phyloP scores from a whole-genome alignment of 495 filamentous ascomycete genomes.

The Penicillium cataractarum region DNA sequence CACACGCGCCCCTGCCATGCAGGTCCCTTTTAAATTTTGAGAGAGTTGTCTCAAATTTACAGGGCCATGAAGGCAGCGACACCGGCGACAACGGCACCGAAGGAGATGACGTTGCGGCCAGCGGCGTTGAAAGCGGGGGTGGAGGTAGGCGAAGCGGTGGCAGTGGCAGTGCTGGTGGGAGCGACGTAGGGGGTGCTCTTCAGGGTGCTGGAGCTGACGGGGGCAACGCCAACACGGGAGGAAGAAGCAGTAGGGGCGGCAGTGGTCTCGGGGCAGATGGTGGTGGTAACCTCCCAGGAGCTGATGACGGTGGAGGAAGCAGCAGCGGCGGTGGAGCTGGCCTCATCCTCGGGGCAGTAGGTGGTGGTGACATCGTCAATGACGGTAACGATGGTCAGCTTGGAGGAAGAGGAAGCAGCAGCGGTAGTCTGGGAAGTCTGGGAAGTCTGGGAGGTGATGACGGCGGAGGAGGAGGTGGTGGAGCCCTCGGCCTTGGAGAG shows the following conservation, averaged over 20 bases:
- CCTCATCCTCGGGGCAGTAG: constrained; percentile 26
- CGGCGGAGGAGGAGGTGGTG: constrained; percentile 31
- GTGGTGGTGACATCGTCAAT: constrained; percentile 26
- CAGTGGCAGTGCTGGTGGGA: constrained; percentile 32
- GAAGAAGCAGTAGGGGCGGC: constrained; percentile 13
- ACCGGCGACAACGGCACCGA: constrained; percentile 51
- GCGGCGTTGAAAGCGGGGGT: constrained; percentile 51
- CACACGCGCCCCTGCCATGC: neutral
- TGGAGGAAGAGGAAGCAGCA: constrained; percentile 26
- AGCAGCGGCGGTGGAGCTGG: constrained; percentile 14
- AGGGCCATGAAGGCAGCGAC: constrained; percentile 46
- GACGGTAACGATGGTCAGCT: constrained; percentile 17
- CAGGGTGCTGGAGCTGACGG: constrained; percentile 29
- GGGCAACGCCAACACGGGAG: constrained; percentile 19
- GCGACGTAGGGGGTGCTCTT: constrained; percentile 21
- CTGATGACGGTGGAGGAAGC: constrained; percentile 29
- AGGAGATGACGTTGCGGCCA: constrained; percentile 47
- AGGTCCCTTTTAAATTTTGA: neutral
- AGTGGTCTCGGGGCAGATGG: constrained; percentile 24
- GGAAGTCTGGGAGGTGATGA: constrained; percentile 31
- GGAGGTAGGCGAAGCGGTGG: constrained; percentile 32
- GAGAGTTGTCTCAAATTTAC: constrained; percentile 27
- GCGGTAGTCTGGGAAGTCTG: constrained; percentile 22
- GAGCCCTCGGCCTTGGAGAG: constrained; percentile 54
- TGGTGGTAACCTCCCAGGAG: constrained; percentile 25